Base-by-base conservation (phyloP, 768 basidiomycete species). In the Lentinula sp. region DNA sequence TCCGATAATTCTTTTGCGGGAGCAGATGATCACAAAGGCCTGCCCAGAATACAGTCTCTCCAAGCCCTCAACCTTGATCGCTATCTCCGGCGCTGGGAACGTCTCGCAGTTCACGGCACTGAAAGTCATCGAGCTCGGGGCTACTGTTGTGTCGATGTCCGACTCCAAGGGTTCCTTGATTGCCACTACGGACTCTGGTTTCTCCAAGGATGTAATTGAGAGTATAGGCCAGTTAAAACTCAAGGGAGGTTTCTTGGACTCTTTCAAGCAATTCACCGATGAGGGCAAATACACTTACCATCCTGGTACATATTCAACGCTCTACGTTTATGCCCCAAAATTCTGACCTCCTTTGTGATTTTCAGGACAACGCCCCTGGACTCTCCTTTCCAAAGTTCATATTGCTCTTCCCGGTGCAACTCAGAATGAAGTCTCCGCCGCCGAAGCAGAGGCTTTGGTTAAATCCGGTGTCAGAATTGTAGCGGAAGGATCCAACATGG, bases 401-500 rank as follows among this genome's bases (percentile, higher is more conserved):
- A 81, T 87, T 67, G 85, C 85, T 33, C 78, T 88, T n/a, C 87
- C 87, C 9, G 83, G 80, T 54, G 86, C 86, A 10, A 88, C 87
- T 28, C 85, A 88, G 72, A 88, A 88, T 71, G 87, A 88, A 70
- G 82, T 87, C 39, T 83, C 80, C 42, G 80, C 75, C 51, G 85
- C 84, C 65, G 89, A 91, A 71, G 89, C 89, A 45, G 75, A 86
- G 73, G 84, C 83, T 1, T 80, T 91, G 66, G 69, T 88, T 69
- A 82, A 81, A 68, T 86, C 87, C 52, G 88, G 89, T 62, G 81
- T 81, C 63, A 74, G 83, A 67, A 84, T 89, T 73, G 81, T 91
- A 52, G 88, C 88, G 57, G 88, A 91, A 71, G 88, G 88, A 35
- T 86, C 85, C 64, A 89, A 88, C 77, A 89, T 89, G 86, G 55